Percentiles rank a stretch among this genome's conserved stretches.
These are phyloP conservation scores for Candida ovalis DNA, from an alignment of 805 yeast species.

Conservation along the genomic window DNA sequence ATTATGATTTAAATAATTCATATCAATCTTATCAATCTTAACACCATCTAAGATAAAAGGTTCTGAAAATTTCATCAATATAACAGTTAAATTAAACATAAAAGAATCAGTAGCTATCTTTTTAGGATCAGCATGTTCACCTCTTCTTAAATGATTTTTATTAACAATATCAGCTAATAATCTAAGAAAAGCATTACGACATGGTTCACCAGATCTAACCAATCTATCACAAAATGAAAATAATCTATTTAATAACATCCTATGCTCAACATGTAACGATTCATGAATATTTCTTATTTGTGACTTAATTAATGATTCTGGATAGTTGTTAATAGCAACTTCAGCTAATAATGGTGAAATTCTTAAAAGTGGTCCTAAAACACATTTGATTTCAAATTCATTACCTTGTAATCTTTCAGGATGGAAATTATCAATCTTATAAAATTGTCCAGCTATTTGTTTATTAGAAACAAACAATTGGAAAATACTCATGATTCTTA, in stretches of 20 bases:
- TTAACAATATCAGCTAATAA: conserved; percentile 77
- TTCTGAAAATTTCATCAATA: conserved; percentile 67
- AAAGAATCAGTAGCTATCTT: conserved; percentile 75
- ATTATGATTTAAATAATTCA: conserved; percentile 56
- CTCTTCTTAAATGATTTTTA: conserved; percentile 80
- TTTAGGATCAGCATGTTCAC: conserved; percentile 69
- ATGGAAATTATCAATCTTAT: conserved; percentile 53
- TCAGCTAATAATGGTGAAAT: conserved; percentile 66
- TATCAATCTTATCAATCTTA: conserved; percentile 75
- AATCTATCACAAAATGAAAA: conserved; percentile 70
- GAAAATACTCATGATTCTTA: conserved; percentile 49
- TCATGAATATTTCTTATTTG: conserved; percentile 51
- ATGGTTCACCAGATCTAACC: conserved; percentile 63
- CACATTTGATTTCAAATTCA: conserved; percentile 55
- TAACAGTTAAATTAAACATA: conserved; percentile 68
- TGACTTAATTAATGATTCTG: conserved; percentile 31
- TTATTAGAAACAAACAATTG: conserved; percentile 59
- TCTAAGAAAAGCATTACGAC: conserved; percentile 60
- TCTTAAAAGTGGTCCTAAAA: conserved; percentile 74
- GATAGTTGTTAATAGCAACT: conserved; percentile 45
- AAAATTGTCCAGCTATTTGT: conserved; percentile 55
- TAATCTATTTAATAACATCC: conserved; percentile 54
- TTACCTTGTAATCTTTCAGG: conserved; percentile 45
- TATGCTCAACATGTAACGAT: conserved; percentile 62
- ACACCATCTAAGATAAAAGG: conserved; percentile 70